Percentiles rank a stretch among this genome's conserved stretches.
Conservation (phyloP, 2,329 filamentous ascomycete species). For the Xenosphaeropsis pyriputrescens region DNA sequence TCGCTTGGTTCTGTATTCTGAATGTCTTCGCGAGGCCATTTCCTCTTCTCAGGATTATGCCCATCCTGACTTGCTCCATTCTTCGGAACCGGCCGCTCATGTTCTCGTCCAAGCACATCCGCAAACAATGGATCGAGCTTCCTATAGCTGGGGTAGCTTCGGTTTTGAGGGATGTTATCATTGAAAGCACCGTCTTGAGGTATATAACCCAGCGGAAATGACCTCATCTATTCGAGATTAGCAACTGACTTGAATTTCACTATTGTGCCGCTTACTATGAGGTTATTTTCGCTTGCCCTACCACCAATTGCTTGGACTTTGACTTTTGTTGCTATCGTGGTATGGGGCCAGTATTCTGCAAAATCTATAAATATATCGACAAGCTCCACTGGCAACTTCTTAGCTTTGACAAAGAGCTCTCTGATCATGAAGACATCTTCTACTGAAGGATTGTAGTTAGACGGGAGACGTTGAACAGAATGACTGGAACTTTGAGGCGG, state of each 20-base stretch:
- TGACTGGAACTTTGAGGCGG: too few species aligned
- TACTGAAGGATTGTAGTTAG: slow-evolving; percentile 20
- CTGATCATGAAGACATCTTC: slow-evolving; percentile 35
- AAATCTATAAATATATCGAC: slow-evolving; percentile 39
- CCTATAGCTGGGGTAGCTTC: too few species aligned
- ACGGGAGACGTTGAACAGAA: too few species aligned
- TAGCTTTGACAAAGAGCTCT: slow-evolving; percentile 27
- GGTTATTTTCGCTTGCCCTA: slow-evolving; percentile 18
- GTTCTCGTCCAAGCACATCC: too few species aligned
- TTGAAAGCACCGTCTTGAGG: background rate
- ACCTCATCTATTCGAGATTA: background rate
- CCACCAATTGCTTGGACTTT: background rate
- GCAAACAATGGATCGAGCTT: too few species aligned
- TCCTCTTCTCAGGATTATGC: too few species aligned
- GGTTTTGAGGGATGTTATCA: too few species aligned
- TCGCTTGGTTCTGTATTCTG: too few species aligned
- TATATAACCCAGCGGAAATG: background rate
- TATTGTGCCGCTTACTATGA: slow-evolving; percentile 22
- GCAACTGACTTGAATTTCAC: too few species aligned
- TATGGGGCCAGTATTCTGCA: slow-evolving; percentile 48
- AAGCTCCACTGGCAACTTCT: slow-evolving; percentile 35
- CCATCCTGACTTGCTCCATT: too few species aligned
- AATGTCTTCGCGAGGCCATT: too few species aligned
- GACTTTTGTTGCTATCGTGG: slow-evolving; percentile 7
- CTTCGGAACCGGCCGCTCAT: too few species aligned